phyloP scores from a whole-genome alignment of 2,329 filamentous ascomycete genomes.

The Trichoderma lentiforme region DNA sequence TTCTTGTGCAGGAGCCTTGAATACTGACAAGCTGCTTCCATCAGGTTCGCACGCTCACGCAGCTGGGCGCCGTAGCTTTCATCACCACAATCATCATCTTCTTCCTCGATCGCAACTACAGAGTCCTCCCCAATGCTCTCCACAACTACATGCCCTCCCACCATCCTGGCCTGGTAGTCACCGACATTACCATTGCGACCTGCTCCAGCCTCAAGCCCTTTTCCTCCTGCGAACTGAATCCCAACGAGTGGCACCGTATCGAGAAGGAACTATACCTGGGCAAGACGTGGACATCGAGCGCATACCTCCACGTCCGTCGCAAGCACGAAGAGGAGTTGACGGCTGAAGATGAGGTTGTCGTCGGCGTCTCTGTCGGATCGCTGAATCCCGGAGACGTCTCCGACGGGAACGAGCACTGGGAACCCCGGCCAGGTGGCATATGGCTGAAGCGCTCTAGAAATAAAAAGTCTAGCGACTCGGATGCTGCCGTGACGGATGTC shows the following conservation, averaged over 20 bases:
- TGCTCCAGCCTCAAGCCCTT: conserved; percentile 75
- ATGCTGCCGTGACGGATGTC: conserved; percentile 71
- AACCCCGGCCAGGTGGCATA: conserved; percentile 69
- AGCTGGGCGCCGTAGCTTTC: conserved; percentile 65
- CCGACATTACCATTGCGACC: conserved; percentile 73
- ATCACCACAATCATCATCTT: conserved; percentile 70
- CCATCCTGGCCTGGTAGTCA: conserved; percentile 79
- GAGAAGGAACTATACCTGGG: conserved; percentile 87
- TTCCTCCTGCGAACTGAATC: conserved; percentile 71
- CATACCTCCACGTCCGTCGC: conserved; percentile 77
- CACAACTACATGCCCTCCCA: conserved; percentile 85
- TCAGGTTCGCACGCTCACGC: conserved; percentile 66
- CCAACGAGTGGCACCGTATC: conserved; percentile 71
- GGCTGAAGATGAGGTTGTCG: conserved; percentile 70
- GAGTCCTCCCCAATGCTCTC: conserved; percentile 78
- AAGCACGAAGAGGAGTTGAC: conserved; percentile 83
- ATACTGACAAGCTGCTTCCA: not conserved
- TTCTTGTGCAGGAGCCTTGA: not conserved
- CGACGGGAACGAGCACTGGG: conserved; percentile 66
- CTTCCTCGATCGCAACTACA: conserved; percentile 84
- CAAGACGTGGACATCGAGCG: conserved; percentile 68
- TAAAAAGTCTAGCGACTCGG: conserved; percentile 70
- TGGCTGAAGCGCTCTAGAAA: conserved; percentile 78
- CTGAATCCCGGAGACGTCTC: conserved; percentile 56
- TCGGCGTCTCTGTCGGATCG: conserved; percentile 73